Evolutionary conservation across 2,329 filamentous ascomycete genomes (phyloP).

Genomic region (Aspergillus carbonarius): DNA sequence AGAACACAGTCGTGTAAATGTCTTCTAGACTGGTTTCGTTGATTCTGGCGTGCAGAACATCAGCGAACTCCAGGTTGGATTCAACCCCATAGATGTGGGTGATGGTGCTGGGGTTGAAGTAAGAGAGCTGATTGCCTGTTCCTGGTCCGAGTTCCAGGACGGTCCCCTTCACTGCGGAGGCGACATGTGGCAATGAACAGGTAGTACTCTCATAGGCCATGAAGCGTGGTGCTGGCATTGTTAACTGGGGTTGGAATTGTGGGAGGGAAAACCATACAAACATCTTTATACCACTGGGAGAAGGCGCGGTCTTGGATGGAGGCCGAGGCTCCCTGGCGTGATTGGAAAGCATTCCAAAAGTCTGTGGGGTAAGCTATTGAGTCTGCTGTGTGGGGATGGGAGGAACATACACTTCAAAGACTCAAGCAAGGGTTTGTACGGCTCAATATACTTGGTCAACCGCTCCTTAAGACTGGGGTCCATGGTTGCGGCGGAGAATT

Average conservation of each 20-base stretch:
- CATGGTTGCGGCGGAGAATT: neutral
- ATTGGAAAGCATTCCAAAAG: neutral
- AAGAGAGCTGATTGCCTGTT: slow-evolving; percentile 45
- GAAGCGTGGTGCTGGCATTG: slow-evolving; percentile 16
- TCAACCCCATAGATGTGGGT: slow-evolving; percentile 44
- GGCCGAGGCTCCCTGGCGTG: neutral
- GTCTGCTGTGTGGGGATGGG: neutral
- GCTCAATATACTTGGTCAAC: neutral
- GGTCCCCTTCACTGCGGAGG: slow-evolving; percentile 31
- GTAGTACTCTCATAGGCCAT: slow-evolving; percentile 38
- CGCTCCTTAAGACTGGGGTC: neutral
- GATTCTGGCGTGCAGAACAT: slow-evolving; percentile 32
- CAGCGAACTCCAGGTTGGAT: slow-evolving; percentile 38
- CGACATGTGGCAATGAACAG: slow-evolving; percentile 29
- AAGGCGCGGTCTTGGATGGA: neutral
- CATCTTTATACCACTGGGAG: neutral
- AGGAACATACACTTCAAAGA: neutral
- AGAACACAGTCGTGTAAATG: slow-evolving; percentile 41
- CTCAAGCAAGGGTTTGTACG: neutral
- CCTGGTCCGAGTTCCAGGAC: slow-evolving; percentile 50
- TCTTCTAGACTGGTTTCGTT: slow-evolving; percentile 30
- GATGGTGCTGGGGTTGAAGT: slow-evolving; percentile 35
- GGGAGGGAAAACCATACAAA: neutral
- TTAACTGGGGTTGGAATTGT: neutral
- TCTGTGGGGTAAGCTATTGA: neutral